A percentile compares a stretch with the other conserved stretches of the same genome.
Evolutionary conservation across 805 yeast species (phyloP).

Genomic region (Sugiyamaella americana): DNA sequence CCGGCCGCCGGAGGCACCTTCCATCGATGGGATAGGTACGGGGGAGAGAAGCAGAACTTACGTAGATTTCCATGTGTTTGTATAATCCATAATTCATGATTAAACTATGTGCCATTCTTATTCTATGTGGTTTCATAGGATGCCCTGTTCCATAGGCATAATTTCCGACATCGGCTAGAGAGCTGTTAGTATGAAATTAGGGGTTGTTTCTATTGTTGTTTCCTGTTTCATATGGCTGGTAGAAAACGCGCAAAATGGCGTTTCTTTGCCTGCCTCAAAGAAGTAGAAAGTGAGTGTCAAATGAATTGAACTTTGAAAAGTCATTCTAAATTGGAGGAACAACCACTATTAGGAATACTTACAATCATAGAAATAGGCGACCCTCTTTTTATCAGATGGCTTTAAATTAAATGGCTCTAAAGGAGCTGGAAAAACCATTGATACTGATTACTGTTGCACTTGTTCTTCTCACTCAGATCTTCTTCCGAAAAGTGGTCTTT

Average conservation of each 20-base stretch:
- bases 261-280: too few species aligned
- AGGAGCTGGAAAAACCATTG: conserved; percentile 7
- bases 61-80: conserved; percentile 92
- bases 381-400: conserved; percentile 27
- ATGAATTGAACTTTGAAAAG: too few species aligned
- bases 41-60: conserved; percentile 17
- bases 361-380: conserved; percentile 73
- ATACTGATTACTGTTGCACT: too few species aligned
- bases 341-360: too few species aligned
- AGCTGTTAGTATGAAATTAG: neutral
- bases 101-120: conserved; percentile 96
- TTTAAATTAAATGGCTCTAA: conserved; percentile 14
- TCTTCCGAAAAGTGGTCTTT: too few species aligned
- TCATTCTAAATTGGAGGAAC: too few species aligned
- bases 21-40: too few species aligned
- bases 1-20: too few species aligned
- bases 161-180: conserved; percentile 83
- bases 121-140: conserved; percentile 98
- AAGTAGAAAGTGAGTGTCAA: too few species aligned
- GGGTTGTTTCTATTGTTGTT: neutral
- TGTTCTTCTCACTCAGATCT: too few species aligned
- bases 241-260: too few species aligned
- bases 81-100: conserved; percentile 96
- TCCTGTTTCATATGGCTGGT: too few species aligned
- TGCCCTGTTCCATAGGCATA: conserved; percentile 98